Evolutionary conservation across 768 basidiomycete species (phyloP).

Genomic region (Psilocybe cyanescens): DNA sequence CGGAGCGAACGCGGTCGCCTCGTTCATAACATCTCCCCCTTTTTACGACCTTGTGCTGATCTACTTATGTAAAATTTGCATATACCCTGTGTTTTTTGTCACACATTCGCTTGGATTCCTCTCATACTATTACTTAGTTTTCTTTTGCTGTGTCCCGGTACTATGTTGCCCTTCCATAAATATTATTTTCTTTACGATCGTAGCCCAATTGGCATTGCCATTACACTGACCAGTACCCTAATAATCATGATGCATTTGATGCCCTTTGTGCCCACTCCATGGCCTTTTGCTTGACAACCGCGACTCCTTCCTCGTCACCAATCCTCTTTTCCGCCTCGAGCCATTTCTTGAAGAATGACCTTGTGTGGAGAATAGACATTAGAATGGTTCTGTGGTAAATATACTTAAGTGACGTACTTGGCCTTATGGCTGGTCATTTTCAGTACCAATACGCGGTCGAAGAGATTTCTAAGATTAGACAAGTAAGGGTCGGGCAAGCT

Average conservation of each 20-base stretch:
- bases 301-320: slow-evolving; percentile 86
- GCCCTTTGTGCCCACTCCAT: slow-evolving; percentile 84
- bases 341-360: slow-evolving; percentile 98
- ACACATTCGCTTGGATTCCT: slow-evolving; percentile 62
- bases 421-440: slow-evolving; percentile 97
- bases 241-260: slow-evolving; percentile 38
- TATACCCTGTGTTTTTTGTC: slow-evolving; percentile 49
- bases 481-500: slow-evolving; percentile 1
- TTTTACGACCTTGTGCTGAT: slow-evolving; percentile 24
- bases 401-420: slow-evolving; percentile 62
- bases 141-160: slow-evolving; percentile 34
- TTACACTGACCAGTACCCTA: slow-evolving; percentile 27
- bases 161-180: slow-evolving; percentile 27
- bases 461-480: slow-evolving; percentile 64
- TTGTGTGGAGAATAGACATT: slow-evolving; percentile 30
- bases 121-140: slow-evolving; percentile 28
- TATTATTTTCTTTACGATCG: slow-evolving; percentile 26
- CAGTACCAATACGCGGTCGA: slow-evolving; percentile 77
- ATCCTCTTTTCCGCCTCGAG: slow-evolving; percentile 83
- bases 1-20: slow-evolving; percentile 65
- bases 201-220: slow-evolving; percentile 22
- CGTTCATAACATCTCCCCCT: slow-evolving; percentile 45
- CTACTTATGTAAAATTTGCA: slow-evolving; percentile 44
- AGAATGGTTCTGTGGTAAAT: slow-evolving; percentile 8
- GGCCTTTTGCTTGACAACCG: slow-evolving; percentile 84